Evolutionary conservation across 345 rosid species (phyloP).

Genomic region (Erysimum cheiranthoides): DNA sequence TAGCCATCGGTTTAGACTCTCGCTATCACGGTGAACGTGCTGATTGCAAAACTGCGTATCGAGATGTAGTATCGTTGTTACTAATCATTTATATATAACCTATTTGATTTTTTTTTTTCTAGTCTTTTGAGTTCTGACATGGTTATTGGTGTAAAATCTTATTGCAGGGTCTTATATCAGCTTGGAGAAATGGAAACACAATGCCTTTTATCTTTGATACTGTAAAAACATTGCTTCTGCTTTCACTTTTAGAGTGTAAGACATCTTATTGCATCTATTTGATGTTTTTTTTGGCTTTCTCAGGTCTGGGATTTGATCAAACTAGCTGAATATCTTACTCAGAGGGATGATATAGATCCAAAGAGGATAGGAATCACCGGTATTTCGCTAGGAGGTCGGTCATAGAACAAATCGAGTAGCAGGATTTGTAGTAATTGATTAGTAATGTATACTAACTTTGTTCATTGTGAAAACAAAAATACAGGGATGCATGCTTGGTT

Average conservation of each 20-base stretch:
- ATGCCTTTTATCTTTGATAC: constrained; percentile 95
- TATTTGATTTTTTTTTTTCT: background rate
- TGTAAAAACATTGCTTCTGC: constrained; percentile 43
- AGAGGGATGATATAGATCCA: constrained; percentile 81
- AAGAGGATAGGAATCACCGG: constrained; percentile 89
- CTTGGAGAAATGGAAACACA: constrained; percentile 83
- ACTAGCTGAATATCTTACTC: constrained; percentile 78
- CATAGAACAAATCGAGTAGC: background rate
- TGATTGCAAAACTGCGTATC: constrained; percentile 59
- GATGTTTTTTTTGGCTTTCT: constrained; percentile 14
- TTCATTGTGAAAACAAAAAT: constrained; percentile 28
- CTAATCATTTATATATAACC: background rate
- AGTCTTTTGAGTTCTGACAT: constrained; percentile 21
- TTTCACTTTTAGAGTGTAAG: background rate
- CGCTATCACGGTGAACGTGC: constrained; percentile 96
- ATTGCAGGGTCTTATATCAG: constrained; percentile 82
- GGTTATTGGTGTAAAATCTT: background rate
- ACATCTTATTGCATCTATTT: background rate
- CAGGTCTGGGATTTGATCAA: constrained; percentile 94
- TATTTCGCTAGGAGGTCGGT: constrained; percentile 91
- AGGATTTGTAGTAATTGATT: background rate
- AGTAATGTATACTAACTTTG: background rate
- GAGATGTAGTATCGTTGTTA: constrained; percentile 52
- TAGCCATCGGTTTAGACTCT: constrained; percentile 84
- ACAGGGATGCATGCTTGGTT: constrained; percentile 99